Percentiles rank a stretch among this genome's conserved stretches.
These are phyloP conservation scores for Zhuliangozyma parablackwelliae DNA, from an alignment of 1,139 yeast species.

Conservation along the genomic window DNA sequence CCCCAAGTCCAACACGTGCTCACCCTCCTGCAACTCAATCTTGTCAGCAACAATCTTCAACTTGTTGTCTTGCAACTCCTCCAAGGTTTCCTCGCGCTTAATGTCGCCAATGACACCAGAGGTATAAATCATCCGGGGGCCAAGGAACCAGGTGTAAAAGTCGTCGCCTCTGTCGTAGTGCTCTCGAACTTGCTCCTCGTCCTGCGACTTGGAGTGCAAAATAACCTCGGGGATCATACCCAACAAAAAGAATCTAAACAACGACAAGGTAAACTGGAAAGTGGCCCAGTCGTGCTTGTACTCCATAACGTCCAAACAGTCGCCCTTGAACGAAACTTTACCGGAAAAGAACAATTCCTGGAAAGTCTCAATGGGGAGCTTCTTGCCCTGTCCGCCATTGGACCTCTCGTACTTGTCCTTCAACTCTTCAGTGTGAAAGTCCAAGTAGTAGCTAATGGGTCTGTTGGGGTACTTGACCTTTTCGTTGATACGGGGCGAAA, in stretches of 20 bases:
- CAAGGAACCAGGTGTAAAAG: conserved; percentile 89
- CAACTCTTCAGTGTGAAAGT: conserved; percentile 73
- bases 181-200: conserved; percentile 93
- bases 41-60: conserved; percentile 84
- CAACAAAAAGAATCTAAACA: conserved; percentile 76
- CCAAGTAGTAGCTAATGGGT: conserved; percentile 76
- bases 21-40: conserved; percentile 70
- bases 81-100: conserved; percentile 69
- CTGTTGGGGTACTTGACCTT: conserved; percentile 72
- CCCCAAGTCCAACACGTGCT: conserved; percentile 75
- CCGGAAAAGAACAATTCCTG: conserved; percentile 82
- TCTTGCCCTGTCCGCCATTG: conserved; percentile 56
- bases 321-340: conserved; percentile 86
- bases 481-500: conserved; percentile 78
- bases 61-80: conserved; percentile 87
- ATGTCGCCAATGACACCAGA: conserved; percentile 80
- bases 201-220: conserved; percentile 88
- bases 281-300: conserved; percentile 89
- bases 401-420: conserved; percentile 59
- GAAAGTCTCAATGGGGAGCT: conserved; percentile 92
- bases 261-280: conserved; percentile 71
- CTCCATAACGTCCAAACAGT: conserved; percentile 78
- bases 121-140: conserved; percentile 92
- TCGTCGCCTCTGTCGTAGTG: conserved; percentile 97
- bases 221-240: conserved; percentile 94